Conservation (phyloP, 371 early-diverging fungal genomes). For the Mortierella sp. region DNA sequence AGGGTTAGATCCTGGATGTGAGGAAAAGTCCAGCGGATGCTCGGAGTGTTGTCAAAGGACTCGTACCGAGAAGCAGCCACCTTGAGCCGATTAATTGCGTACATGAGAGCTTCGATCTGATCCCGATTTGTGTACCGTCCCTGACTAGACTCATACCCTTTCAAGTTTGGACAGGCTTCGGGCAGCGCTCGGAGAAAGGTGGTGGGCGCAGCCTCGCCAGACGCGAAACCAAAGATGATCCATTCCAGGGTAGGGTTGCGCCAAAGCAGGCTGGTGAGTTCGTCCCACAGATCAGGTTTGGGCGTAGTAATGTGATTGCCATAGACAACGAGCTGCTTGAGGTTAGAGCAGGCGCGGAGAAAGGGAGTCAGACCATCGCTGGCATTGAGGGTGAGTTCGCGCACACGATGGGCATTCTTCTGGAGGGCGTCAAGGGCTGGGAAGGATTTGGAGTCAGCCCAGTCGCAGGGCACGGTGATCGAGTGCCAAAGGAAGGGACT, state of each 20-base stretch:
- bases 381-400: conserved; percentile 16
- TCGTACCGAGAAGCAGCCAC: conserved; percentile 18
- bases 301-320: conserved; percentile 11
- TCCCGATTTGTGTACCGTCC: conserved; percentile 21
- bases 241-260: conserved; percentile 30
- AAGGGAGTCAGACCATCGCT: conserved; percentile 26
- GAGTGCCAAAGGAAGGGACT: conserved; percentile 19
- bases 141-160: conserved; percentile 40
- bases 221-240: conserved; percentile 30
- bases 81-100: conserved; percentile 6
- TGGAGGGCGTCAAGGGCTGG: conserved; percentile 13
- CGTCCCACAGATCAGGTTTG: conserved; percentile 13
- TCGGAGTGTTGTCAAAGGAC: conserved; percentile 8
- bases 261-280: conserved; percentile 22
- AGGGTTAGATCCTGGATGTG: conserved; percentile 22
- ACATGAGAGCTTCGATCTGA: conserved; percentile 28
- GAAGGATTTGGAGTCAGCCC: conserved; percentile 1
- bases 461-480: conserved; percentile 6
- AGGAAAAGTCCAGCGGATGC: conserved; percentile 14
- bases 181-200: conserved; percentile 22
- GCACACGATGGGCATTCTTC: conserved; percentile 28
- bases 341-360: conserved; percentile 20
- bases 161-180: conserved; percentile 29
- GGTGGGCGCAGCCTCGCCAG: conserved; percentile 9
- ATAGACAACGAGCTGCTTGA: conserved; percentile 19